Evolutionary conservation across 305 asterid species (phyloP).

Genomic region (Solanum chacoense): DNA sequence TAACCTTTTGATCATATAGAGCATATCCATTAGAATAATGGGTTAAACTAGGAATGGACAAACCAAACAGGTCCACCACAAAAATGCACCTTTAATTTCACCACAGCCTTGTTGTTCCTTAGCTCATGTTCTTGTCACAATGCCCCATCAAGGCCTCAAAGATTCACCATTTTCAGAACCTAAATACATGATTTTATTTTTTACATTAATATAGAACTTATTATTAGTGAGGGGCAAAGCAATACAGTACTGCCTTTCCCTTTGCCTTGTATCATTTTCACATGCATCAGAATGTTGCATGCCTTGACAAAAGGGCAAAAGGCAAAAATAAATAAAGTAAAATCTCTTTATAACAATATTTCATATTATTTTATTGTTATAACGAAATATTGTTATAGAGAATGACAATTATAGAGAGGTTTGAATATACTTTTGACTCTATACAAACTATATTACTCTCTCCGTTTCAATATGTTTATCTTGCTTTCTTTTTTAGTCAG

Average conservation of each 20-base stretch:
- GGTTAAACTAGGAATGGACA: not conserved
- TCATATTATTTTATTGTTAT: not conserved
- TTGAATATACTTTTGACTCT: not conserved
- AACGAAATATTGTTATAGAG: not conserved
- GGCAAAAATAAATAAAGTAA: not conserved
- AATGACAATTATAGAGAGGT: not conserved
- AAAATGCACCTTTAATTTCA: not conserved
- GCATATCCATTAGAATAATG: not conserved
- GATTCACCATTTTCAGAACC: not conserved
- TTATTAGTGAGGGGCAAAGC: not conserved
- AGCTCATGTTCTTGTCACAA: not conserved
- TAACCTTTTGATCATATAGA: not conserved
- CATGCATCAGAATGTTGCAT: not conserved
- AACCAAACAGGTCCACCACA: not conserved
- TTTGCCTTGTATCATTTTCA: not conserved
- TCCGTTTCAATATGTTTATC: not conserved
- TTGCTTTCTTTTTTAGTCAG: not conserved
- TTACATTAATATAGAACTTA: not conserved
- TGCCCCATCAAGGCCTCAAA: not conserved
- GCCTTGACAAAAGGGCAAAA: not conserved
- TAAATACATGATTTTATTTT: not conserved
- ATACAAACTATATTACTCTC: not conserved
- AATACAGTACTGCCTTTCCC: not conserved
- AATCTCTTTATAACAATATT: not conserved
- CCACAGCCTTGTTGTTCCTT: constrained; percentile 1